These are phyloP conservation scores for Mycena alexandri DNA, from an alignment of 768 basidiomycete genomes.

Conservation along the genomic window DNA sequence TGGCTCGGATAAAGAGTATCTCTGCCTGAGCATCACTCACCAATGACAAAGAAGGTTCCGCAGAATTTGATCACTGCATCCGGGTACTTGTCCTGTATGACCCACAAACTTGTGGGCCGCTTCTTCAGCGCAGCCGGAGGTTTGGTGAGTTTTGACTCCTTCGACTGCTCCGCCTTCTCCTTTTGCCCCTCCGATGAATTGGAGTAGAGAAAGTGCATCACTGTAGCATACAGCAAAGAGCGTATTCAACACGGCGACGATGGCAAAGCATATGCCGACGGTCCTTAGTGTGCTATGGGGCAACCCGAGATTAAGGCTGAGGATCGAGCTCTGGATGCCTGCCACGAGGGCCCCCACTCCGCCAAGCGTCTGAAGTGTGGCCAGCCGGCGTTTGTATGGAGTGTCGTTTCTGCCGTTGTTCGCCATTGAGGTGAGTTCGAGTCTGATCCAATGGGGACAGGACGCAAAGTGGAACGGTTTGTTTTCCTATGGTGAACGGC, in stretches of 20 bases:
- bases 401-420: no score
- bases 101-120: constrained; percentile 9
- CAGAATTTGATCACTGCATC: constrained; percentile 6
- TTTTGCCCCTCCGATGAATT: no score
- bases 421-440: no score
- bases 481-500: no score
- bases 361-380: neutral
- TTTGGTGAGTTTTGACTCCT: no score
- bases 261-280: constrained; percentile 4
- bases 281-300: neutral
- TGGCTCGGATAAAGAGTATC: no score
- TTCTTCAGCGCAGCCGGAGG: constrained; percentile 7
- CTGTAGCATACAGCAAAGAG: constrained; percentile 1
- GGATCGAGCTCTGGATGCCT: constrained; percentile 9
- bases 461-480: no score
- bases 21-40: constrained; percentile 9
- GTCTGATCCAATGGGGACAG: no score
- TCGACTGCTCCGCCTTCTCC: no score
- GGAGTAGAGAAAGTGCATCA: no score
- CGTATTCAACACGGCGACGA: constrained; percentile 5
- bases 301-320: neutral
- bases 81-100: no score
- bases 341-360: constrained; percentile 7
- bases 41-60: constrained; percentile 8
- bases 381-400: no score